Evolutionary conservation across 2,329 filamentous ascomycete genomes (phyloP).

Genomic region (Incumbomyces lentus): DNA sequence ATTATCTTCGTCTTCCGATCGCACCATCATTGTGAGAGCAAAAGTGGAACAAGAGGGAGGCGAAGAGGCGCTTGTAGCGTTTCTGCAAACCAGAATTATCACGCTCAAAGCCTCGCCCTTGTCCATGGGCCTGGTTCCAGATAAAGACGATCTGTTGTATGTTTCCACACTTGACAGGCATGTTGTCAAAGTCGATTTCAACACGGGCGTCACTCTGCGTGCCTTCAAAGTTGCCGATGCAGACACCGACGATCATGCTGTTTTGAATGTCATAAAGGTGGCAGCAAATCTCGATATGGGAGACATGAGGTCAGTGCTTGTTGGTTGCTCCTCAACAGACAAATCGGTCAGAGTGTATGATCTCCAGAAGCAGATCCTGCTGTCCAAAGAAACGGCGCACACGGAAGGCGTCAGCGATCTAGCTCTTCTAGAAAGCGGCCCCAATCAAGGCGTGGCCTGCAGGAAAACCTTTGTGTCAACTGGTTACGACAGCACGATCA

Average conservation of each 20-base stretch:
- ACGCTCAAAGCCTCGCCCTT: conserved; percentile 77
- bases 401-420: conserved; percentile 88
- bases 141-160: conserved; percentile 46
- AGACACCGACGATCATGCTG: conserved; percentile 67
- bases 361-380: conserved; percentile 59
- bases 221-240: conserved; percentile 78
- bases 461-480: conserved; percentile 54
- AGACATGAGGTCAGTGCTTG: conserved; percentile 50
- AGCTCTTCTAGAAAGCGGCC: conserved; percentile 49
- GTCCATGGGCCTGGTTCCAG: conserved; percentile 64
- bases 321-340: conserved; percentile 87
- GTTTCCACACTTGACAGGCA: conserved; percentile 54
- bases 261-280: conserved; percentile 67
- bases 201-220: conserved; percentile 57
- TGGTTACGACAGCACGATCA: conserved; percentile 69
- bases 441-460: conserved; percentile 41
- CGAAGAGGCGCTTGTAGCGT: conserved; percentile 54
- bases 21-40: conserved; percentile 75
- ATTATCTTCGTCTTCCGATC: conserved; percentile 79
- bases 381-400: conserved; percentile 89
- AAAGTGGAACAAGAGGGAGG: conserved; percentile 52
- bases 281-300: conserved; percentile 32
- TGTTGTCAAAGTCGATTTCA: conserved; percentile 50
- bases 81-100: conserved; percentile 65
- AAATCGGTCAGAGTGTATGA: conserved; percentile 92